Evolutionary conservation across 78 protist genomes (phyloP), one percentile per base, ranked within the genome.

Genomic region (Monocercomonoides exilis): DNA sequence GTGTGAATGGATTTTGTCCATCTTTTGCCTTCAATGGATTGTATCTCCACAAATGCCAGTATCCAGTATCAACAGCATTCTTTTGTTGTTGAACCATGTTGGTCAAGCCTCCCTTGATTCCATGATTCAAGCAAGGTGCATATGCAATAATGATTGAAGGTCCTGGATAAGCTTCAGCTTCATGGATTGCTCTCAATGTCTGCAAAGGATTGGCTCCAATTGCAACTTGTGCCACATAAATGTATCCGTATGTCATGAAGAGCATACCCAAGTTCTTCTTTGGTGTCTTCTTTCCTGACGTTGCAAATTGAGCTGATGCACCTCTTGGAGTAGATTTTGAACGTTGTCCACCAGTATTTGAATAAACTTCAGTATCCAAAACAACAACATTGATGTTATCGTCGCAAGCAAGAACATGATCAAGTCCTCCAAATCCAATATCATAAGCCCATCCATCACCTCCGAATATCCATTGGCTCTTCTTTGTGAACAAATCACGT

Each of bases 391-490:
- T 91, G 64, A 93, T 80, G 46, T 93, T 44, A 43, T 91, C 95
- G 35, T 94, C 95, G 0, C 90, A 77, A 34, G 95, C 90, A 11
- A 95, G 2, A 2, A 93, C 94, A 84, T 92, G 95, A 46, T 95
- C 95, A 11, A 95, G 41, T 1, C 95, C 97, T 34, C 90, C 87
- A 77, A 33, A 87, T 35, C 93, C 93, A 36, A 93, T 86, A 46
- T 94, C 96, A 82, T 89, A 90, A 2, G 94, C 94, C 95, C 95
- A 93, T 38, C 91, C 95, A 41, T 94, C 96, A 42, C 94, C 94
- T 2, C 95, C 95, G 2, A 93, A 42, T 33, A 90, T 82, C 95
- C 94, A 93, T 45, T 45, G 54, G 32, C 91, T 87, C 35, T 1
- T 32, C 45, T 84, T 81, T 34, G 79, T 1, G 90, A 88, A 46